A percentile compares a stretch with the other conserved stretches of the same genome.
Evolutionary conservation across 345 rosid genomes (phyloP).

Genomic region (Viola odorata): DNA sequence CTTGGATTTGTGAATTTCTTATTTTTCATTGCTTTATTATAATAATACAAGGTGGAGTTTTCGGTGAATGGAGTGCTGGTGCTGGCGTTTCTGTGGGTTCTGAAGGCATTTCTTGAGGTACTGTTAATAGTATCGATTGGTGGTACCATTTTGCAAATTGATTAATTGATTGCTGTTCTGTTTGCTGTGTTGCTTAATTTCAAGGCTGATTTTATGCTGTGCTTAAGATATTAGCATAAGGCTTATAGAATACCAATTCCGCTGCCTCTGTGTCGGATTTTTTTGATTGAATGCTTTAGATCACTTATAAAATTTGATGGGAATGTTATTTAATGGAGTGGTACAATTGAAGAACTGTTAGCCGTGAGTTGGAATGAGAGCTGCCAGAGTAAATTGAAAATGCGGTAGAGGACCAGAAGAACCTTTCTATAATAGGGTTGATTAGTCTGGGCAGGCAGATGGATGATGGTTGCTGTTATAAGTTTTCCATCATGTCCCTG

Average conservation of each 20-base stretch:
- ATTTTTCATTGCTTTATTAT: neutral
- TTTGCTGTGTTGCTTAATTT: neutral
- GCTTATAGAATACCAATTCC: neutral
- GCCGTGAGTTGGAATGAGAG: no score
- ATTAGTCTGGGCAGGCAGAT: no score
- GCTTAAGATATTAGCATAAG: no score
- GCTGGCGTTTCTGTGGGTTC: slow-evolving; percentile 78
- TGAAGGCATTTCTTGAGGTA: slow-evolving; percentile 95
- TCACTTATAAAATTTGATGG: no score
- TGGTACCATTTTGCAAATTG: neutral
- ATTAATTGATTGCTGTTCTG: neutral
- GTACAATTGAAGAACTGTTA: no score
- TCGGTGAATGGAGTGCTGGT: slow-evolving; percentile 78
- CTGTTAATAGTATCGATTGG: neutral
- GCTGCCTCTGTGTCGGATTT: neutral
- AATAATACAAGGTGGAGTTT: slow-evolving; percentile 53
- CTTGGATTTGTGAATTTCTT: neutral
- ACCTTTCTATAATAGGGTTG: no score
- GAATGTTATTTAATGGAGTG: no score
- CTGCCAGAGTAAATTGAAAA: no score
- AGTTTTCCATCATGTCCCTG: no score
- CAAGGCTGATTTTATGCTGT: neutral
- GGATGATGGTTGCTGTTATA: no score
- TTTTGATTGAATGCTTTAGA: no score
- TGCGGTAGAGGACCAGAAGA: no score